Percentiles rank a stretch among this genome's conserved stretches.
Evolutionary conservation across 2,329 filamentous ascomycete species (phyloP).

Genomic region (Capronia epimyces): DNA sequence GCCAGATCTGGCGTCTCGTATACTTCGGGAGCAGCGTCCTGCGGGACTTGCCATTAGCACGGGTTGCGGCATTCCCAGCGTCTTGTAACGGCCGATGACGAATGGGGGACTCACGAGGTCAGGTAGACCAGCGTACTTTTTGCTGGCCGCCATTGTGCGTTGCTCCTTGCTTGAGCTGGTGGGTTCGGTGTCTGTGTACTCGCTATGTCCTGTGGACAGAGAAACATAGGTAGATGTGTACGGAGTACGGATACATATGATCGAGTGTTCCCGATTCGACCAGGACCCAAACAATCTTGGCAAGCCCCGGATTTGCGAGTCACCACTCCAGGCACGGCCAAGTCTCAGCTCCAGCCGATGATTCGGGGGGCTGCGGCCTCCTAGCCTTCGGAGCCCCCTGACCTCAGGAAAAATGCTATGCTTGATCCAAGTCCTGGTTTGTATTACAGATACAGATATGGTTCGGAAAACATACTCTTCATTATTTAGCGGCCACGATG

Average conservation of each 20-base stretch:
- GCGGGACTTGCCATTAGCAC: conserved; percentile 23
- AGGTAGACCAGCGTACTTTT: conserved; percentile 76
- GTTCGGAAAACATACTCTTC: no score
- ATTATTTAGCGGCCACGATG: neutral
- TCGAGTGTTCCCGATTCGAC: neutral
- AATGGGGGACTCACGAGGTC: conserved; percentile 56
- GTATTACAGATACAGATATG: no score
- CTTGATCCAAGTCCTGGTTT: no score
- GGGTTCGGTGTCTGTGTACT: no score
- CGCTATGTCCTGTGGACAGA: no score
- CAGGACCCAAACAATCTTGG: neutral
- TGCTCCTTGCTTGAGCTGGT: no score
- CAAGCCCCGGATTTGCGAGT: neutral
- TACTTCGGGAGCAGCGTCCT: conserved; percentile 90
- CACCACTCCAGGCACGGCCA: neutral
- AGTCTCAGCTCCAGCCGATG: neutral
- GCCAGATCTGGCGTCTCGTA: conserved; percentile 94
- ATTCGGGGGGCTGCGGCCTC: neutral
- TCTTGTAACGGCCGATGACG: neutral
- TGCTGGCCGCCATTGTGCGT: conserved; percentile 61
- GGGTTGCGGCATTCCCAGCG: conserved; percentile 11
- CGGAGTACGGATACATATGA: neutral
- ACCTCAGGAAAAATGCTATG: no score
- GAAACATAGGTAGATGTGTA: neutral
- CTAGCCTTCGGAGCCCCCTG: no score